Evolutionary conservation across 1,139 yeast species (phyloP), one percentile per base, ranked within the genome.

Genomic region (Tardiomyces depauwii): DNA sequence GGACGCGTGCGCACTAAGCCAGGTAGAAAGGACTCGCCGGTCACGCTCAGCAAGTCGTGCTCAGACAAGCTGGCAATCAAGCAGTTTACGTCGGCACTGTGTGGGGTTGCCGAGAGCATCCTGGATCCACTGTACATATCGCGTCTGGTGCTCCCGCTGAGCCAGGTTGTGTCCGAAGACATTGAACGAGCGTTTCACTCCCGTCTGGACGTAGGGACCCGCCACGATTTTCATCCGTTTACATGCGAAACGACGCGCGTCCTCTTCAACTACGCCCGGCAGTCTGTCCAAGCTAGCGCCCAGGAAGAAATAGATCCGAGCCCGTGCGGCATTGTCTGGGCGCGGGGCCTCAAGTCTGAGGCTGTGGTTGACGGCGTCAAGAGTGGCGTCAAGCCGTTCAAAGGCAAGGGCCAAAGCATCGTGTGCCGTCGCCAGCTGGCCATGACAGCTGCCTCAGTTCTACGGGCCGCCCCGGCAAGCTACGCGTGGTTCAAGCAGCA

Each of bases 1-100:
- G 95, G 95, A 0, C 62, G 69, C 2, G 88, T 88, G 0, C 68
- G 98, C 51, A 89, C 96, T 0, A 89, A 89, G 58, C 98, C 97
- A 0, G 98, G 97, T 1, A 64, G 96, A 45, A 62, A 71, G 16
- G 96, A 89, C 59, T 82, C 96, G 2, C 70, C 74, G 1, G 52
- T 78, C 2, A 76, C 94, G 0, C 63, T 73, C 40, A 83, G 94
- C 40, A 89, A 88, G 59, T 85, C 95, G 0, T 89, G 97, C 60
- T 79, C 94, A 0, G 97, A 89, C 60, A 89, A 89, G 57, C 59
- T 89, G 27, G 73, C 86, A 40, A 49, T 80, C 44, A 72, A 74
- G 47, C 96, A 86, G 59, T 65, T 69, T 38, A 68, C 73, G 0
- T 88, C 95, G 0, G 49, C 86, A 2, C 63, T 80, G 39, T 77